Base-by-base conservation (phyloP, 441 rosid genomes). In the Populus hybrid region DNA sequence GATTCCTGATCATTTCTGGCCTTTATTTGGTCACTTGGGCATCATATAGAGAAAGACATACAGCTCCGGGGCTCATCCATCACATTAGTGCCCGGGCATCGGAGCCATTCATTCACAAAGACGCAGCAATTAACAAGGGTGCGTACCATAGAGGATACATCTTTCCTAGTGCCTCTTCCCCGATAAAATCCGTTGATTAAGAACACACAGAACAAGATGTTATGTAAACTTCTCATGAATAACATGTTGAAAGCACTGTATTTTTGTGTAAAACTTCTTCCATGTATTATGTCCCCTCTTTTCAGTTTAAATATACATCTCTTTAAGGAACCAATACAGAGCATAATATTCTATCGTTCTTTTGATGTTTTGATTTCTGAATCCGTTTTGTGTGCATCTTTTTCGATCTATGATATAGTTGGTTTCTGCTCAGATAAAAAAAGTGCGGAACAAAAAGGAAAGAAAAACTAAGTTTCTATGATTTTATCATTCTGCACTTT, bases 21-120 rank as follows among this genome's bases (percentile, higher is more conserved):
- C 95, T 96, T 35, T 96, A 96, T 82, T 71, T 87, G 88, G 98
- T 96, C 77, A 94, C 98, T 34, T 94, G 98, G 99, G 98, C 95
- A 40, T 92, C 98, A 9, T 86, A 88, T 76, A 81, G 88, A 79
- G 99, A 91, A 68, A 84, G 74, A 42, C 89, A 85, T 80, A 75
- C 89, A 24, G 38, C 79, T 16, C 34, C 70, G 0, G 87, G 76
- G 74, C 71, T 81, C 2, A 72, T 82, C 72, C 80, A 93, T 63
- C 85, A 86, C 50, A 80, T 80, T 5, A 8, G 70, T 14, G 14
- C 68, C 2, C 86, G 86, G 75, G 28, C 74, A 28, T 77, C 89
- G 1, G 92, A 92, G 69, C 88, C 94, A 5, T 80, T 88, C 72
- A 78, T 87, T 77, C 91, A 82, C 83, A 89, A 75, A 79, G 92